Percentiles rank a stretch among this genome's conserved stretches.
Conservation (phyloP, 1,284 basidiomycete species). For the Meira miltonrushii region DNA sequence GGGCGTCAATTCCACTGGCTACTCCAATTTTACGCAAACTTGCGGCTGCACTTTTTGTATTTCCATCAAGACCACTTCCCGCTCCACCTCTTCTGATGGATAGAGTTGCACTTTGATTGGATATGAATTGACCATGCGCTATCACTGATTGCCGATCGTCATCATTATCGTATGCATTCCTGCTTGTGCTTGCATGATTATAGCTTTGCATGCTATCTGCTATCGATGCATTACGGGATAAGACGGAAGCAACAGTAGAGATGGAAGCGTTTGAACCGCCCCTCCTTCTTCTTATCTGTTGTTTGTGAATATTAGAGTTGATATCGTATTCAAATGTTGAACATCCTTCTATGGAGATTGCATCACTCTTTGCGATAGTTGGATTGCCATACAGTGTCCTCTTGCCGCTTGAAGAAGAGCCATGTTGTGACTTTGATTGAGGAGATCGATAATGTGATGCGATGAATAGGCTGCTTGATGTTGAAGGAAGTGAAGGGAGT, state of each 20-base stretch:
- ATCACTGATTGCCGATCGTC: neutral
- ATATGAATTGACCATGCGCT: neutral
- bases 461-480: no score
- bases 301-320: neutral
- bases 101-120: neutral
- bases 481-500: no score
- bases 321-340: slow-evolving; percentile 8
- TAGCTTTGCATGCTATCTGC: slow-evolving; percentile 1
- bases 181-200: neutral
- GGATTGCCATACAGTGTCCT: neutral
- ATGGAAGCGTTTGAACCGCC: slow-evolving; percentile 6
- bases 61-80: neutral
- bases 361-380: neutral
- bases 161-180: neutral
- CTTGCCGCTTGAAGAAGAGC: no score
- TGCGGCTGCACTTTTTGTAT: slow-evolving; percentile 1
- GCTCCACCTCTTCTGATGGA: no score
- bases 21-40: slow-evolving; percentile 5
- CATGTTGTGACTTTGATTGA: no score
- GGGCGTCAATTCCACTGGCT: neutral
- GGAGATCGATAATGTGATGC: no score
- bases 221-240: slow-evolving; percentile 6
- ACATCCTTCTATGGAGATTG: slow-evolving; percentile 1
- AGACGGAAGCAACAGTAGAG: neutral
- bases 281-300: slow-evolving; percentile 4